These are phyloP conservation scores for Saccharomycopsis sp. DNA, from an alignment of 805 yeast species.

Conservation along the genomic window DNA sequence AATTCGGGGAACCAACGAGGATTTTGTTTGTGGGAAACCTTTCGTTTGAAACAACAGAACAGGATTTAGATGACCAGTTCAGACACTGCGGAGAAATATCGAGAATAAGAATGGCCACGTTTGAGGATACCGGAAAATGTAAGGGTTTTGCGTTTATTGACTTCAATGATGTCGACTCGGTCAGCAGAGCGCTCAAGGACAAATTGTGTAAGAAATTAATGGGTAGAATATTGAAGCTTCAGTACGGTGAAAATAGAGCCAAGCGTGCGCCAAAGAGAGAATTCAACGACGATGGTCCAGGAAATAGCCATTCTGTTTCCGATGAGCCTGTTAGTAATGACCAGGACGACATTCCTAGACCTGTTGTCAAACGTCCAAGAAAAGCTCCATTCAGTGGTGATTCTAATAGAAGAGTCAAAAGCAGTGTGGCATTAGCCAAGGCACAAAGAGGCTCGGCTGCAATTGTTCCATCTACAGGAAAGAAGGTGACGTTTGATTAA, in stretches of 20 bases:
- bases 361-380: slow-evolving; percentile 18
- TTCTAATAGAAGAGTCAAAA: slow-evolving; percentile 47
- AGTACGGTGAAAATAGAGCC: slow-evolving; percentile 92
- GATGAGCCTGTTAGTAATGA: slow-evolving; percentile 12
- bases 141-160: slow-evolving; percentile 94
- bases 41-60: slow-evolving; percentile 86
- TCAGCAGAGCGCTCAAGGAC: slow-evolving; percentile 76
- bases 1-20: slow-evolving; percentile 52
- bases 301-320: not conserved
- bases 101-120: slow-evolving; percentile 93
- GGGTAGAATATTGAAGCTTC: slow-evolving; percentile 75
- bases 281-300: slow-evolving; percentile 24
- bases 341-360: slow-evolving; percentile 10
- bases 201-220: slow-evolving; percentile 58
- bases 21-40: slow-evolving; percentile 89
- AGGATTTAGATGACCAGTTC: slow-evolving; percentile 70
- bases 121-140: slow-evolving; percentile 92
- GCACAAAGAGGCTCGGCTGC: slow-evolving; percentile 90
- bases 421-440: slow-evolving; percentile 80
- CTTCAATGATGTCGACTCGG: slow-evolving; percentile 72
- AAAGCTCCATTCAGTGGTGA: slow-evolving; percentile 18
- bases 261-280: slow-evolving; percentile 51
- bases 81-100: slow-evolving; percentile 86
- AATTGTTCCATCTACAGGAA: slow-evolving; percentile 86
- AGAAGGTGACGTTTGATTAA: slow-evolving; percentile 66